Evolutionary conservation across 2,329 filamentous ascomycete species (phyloP), one percentile per base, ranked within the genome.

Genomic region (Madurella mycetomatis): DNA sequence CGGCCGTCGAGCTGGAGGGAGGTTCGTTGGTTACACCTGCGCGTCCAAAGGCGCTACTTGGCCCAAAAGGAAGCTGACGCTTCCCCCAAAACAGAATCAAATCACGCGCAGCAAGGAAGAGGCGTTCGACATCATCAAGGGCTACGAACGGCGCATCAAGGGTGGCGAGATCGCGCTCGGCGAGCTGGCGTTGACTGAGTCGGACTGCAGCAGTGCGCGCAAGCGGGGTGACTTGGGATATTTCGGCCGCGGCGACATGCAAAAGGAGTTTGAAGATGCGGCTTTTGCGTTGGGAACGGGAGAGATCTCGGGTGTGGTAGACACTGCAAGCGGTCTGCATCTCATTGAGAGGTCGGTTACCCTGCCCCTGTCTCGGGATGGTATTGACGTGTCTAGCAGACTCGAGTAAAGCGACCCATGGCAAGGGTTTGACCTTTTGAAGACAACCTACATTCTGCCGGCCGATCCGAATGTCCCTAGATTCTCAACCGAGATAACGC

Each of bases 231-330:
- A 99, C 70, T 76, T 99, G 75, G 94, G 94, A 17, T 96, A 92
- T 73, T 99, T 99, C 71, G 92, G 90, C 53, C 85, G 82, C 65
- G 90, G 91, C 30, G 92, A 97, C 67, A 99, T 99, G 94, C 94
- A 99, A 71, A 92, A 92, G 76, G 92, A 96, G 73, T 99, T 99
- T 67, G 94, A 99, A 74, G 90, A 96, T 53, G 92, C 92, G 4
- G 88, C 94, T 1, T 99, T 99, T 74, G 86, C 82, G n/a, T 78
- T 99, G 52, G 82, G 92, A 71, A 86, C 87, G 2, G 92, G 91
- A 34, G 83, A 96, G 73, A 84, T 97, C 67, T 96, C 92, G 73
- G 79, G 81, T 45, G 79, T 96, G 39, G 87, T 97, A 12, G 88
- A 96, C 73, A 96, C 94, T 40, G 92, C 91, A 47, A 96, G 92